phyloP scores from a whole-genome alignment of 1,284 basidiomycete genomes.

The Waitea zeae region DNA sequence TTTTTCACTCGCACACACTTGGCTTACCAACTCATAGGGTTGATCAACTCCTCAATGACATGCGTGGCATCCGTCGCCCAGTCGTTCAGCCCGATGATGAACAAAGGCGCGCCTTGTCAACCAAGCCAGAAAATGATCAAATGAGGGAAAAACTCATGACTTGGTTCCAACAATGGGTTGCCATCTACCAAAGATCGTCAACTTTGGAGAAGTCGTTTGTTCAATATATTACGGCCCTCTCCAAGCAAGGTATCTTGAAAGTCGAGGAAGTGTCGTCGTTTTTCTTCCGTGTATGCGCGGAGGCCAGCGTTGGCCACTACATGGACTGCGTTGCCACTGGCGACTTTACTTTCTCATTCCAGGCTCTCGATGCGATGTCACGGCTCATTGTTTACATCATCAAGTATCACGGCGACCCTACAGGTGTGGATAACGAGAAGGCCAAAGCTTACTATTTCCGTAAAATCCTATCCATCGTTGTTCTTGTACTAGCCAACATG shows the following conservation, averaged over 20 bases:
- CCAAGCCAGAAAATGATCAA: conserved; percentile 53
- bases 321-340: conserved; percentile 71
- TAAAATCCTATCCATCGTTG: conserved; percentile 95
- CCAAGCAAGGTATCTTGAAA: conserved; percentile 92
- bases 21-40: conserved; percentile 19
- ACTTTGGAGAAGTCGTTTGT: conserved; percentile 92
- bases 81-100: conserved; percentile 17
- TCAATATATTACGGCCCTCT: conserved; percentile 92
- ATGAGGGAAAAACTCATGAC: conserved; percentile 52
- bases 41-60: conserved; percentile 50
- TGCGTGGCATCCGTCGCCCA: conserved; percentile 40
- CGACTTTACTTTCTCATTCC: conserved; percentile 69
- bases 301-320: conserved; percentile 88
- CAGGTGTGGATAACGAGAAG: conserved; percentile 76
- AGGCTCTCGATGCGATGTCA: conserved; percentile 90
- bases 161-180: conserved; percentile 90
- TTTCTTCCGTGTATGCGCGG: conserved; percentile 97
- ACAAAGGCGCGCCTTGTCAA: conserved; percentile 25
- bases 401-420: conserved; percentile 95
- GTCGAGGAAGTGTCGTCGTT: conserved; percentile 94
- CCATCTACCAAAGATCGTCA: conserved; percentile 82
- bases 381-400: conserved; percentile 95
- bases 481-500: conserved; percentile 86
- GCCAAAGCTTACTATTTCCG: conserved; percentile 95
- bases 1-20: not conserved